Base-by-base conservation (phyloP, 2,329 filamentous ascomycete species). In the Lecanosticta acicola region DNA sequence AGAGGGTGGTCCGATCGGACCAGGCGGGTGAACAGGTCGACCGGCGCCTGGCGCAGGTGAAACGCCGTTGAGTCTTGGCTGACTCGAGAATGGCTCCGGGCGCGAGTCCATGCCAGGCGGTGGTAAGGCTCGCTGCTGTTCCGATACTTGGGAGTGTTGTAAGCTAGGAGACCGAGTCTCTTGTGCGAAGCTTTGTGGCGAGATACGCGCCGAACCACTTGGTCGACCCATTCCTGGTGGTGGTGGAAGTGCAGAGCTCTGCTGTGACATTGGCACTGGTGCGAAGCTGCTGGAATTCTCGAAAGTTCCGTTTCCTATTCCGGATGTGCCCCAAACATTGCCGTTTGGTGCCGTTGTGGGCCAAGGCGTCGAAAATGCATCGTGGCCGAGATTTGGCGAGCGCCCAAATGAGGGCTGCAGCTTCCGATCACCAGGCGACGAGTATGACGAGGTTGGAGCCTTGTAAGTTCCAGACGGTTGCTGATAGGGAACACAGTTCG, bases 221-320 rank as follows among this genome's bases (percentile, higher is more conserved):
- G 58, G 50, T n/a, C 60, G 59, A 29, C 38, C 46, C 57, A 63
- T 64, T 42, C 58, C 58, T 38, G 65, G 60, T 35, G 63, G 61
- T 35, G 58, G 61, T 19, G 60, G 61, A 24, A 64, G 42, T 13
- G 51, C 48, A 17, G 58, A 57, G 20, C 43, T 52, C 45, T 59
- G 58, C 39, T 60, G 55, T 16, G 48, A 48, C 24, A 59, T 60
- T 9, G 58, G 51, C 43, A 63, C 45, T n/a, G 61, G 60, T 16
- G 60, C 60, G 38, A 63, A 63, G 16, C 44, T 49, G 38, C 53
- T 57, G 14, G 53, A 41, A 36, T 53, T 58, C 46, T 78, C 80
- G 59, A 90, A 90, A 0, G 84, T 87, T 35, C 85, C 85, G 62
- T 90, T 90, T 3, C 85, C 85, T 16, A 90, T 79, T 9, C 79